phyloP scores from a whole-genome alignment of 495 filamentous ascomycete species.

The Extremus antarcticus region DNA sequence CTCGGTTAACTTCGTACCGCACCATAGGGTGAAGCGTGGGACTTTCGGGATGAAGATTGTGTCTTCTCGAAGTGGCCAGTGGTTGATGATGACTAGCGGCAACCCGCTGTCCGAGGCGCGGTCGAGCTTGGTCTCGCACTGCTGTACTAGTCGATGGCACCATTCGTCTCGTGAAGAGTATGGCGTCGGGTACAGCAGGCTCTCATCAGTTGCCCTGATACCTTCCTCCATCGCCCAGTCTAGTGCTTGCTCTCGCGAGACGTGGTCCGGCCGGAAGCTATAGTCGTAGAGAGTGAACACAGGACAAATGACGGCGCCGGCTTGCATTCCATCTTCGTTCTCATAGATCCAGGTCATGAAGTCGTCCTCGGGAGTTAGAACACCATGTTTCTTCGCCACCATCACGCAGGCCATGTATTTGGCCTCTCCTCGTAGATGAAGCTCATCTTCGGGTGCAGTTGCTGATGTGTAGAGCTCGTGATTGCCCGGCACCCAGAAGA shows the following conservation, averaged over 20 bases:
- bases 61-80: constrained; percentile 33
- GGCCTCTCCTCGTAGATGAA: constrained; percentile 24
- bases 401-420: constrained; percentile 31
- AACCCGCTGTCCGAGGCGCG: constrained; percentile 23
- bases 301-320: constrained; percentile 27
- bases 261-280: constrained; percentile 28
- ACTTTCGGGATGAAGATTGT: constrained; percentile 28
- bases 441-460: constrained; percentile 19
- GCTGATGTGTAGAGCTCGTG: constrained; percentile 33
- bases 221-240: constrained; percentile 32
- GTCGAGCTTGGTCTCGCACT: constrained; percentile 24
- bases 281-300: constrained; percentile 36
- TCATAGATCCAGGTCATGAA: constrained; percentile 30
- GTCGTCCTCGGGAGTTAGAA: constrained; percentile 32
- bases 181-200: constrained; percentile 28
- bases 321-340: constrained; percentile 19
- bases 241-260: constrained; percentile 24
- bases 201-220: constrained; percentile 31
- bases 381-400: constrained; percentile 25
- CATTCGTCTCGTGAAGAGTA: constrained; percentile 28
- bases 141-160: constrained; percentile 25
- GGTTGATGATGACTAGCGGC: constrained; percentile 28
- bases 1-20: constrained; percentile 32
- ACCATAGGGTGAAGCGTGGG: constrained; percentile 31
- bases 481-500: constrained; percentile 33